A percentile compares a stretch with the other conserved stretches of the same genome.
Evolutionary conservation across 257 asterid genomes (phyloP).

Genomic region (Buddleja alternifolia): DNA sequence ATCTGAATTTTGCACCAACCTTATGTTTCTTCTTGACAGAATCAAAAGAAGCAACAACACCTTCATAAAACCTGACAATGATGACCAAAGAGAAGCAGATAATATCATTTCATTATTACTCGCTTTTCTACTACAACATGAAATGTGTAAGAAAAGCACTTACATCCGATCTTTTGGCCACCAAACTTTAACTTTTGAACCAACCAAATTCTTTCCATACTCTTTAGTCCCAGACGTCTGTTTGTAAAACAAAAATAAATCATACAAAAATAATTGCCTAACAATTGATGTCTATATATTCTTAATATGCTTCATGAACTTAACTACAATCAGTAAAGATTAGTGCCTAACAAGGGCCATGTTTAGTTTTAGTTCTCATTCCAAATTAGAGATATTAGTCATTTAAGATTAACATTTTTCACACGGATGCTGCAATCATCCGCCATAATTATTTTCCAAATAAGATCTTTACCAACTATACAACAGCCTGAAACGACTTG

Average conservation of each 20-base stretch:
- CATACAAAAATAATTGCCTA: background rate
- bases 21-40: slow-evolving; percentile 71
- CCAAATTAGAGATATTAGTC: background rate
- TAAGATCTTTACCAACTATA: slow-evolving; percentile 1
- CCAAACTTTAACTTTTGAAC: slow-evolving; percentile 81
- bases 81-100: slow-evolving; percentile 29
- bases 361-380: background rate
- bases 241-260: slow-evolving; percentile 25
- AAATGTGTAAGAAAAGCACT: slow-evolving; percentile 39
- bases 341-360: background rate
- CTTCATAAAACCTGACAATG: slow-evolving; percentile 79
- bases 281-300: background rate
- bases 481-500: slow-evolving; percentile 11
- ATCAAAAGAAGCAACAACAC: slow-evolving; percentile 68
- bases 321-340: background rate
- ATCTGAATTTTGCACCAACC: slow-evolving; percentile 52
- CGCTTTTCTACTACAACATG: background rate
- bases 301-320: background rate
- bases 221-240: slow-evolving; percentile 57
- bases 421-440: background rate
- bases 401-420: background rate
- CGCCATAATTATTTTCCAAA: background rate
- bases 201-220: slow-evolving; percentile 64
- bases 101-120: slow-evolving; percentile 5
- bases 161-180: slow-evolving; percentile 86